A percentile compares a stretch with the other conserved stretches of the same genome.
These are phyloP conservation scores for Fraxinus latifolia DNA, from an alignment of 305 asterid species.

Conservation along the genomic window DNA sequence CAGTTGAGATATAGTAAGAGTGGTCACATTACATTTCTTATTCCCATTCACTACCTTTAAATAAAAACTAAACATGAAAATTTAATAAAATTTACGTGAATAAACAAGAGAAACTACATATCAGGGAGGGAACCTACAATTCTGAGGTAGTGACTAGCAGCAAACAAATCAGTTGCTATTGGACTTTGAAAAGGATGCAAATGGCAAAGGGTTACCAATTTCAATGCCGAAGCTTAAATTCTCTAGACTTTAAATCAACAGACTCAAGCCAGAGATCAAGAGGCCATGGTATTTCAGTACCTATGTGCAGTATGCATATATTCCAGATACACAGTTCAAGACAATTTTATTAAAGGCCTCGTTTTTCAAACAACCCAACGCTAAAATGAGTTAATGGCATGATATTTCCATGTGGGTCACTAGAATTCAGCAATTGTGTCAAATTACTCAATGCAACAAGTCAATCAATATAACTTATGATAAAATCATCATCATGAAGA, in stretches of 20 bases:
- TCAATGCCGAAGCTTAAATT: background rate
- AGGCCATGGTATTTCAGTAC: background rate
- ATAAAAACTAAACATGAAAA: background rate
- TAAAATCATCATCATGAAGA: background rate
- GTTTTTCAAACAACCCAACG: constrained; percentile 10
- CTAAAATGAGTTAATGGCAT: background rate
- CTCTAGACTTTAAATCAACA: background rate
- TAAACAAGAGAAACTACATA: background rate
- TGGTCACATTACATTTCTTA: background rate
- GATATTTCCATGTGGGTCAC: background rate
- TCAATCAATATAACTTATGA: background rate
- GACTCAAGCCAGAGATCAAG: background rate
- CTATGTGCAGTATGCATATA: background rate
- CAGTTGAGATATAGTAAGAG: background rate
- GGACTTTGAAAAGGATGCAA: background rate
- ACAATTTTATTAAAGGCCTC: background rate
- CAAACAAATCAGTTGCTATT: background rate
- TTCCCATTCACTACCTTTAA: background rate
- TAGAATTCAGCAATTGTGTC: constrained; percentile 18
- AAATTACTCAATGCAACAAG: constrained; percentile 21
- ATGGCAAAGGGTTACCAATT: background rate
- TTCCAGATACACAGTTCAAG: background rate
- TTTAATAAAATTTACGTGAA: background rate
- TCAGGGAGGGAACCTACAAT: background rate
- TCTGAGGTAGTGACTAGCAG: background rate